phyloP scores from a whole-genome alignment of 306 rosid genomes.

The Macrotyloma uniflorum region DNA sequence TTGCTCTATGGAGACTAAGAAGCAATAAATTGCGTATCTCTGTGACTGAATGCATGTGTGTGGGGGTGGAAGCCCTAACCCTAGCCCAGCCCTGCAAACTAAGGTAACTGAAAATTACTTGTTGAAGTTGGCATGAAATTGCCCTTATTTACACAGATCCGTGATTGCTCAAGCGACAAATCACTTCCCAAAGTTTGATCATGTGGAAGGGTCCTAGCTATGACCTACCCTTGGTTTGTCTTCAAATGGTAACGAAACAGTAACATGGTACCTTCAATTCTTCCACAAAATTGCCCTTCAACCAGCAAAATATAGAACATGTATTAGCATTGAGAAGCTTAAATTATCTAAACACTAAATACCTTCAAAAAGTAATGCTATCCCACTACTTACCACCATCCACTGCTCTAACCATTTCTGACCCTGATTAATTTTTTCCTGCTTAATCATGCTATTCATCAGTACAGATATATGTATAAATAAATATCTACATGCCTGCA shows the following conservation, averaged over 20 bases:
- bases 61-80: background rate
- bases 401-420: conserved; percentile 24
- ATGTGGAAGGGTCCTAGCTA: conserved; percentile 40
- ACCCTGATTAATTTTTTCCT: conserved; percentile 30
- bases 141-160: conserved; percentile 3
- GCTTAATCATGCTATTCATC: conserved; percentile 34
- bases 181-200: conserved; percentile 21
- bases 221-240: conserved; percentile 43
- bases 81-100: conserved; percentile 6
- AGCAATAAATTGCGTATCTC: conserved; percentile 45
- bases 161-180: conserved; percentile 36
- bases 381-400: background rate
- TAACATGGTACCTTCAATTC: conserved; percentile 39
- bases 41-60: conserved; percentile 40
- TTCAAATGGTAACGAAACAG: conserved; percentile 28
- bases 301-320: conserved; percentile 35
- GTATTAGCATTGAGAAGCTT: conserved; percentile 8
- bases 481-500: background rate
- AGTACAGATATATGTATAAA: background rate
- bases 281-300: background rate
- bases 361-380: conserved; percentile 29
- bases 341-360: conserved; percentile 41
- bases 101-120: conserved; percentile 39
- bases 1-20: background rate
- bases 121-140: conserved; percentile 38